These are phyloP conservation scores for Penicillium malachiteum DNA, from an alignment of 495 filamentous ascomycete species.

Conservation along the genomic window DNA sequence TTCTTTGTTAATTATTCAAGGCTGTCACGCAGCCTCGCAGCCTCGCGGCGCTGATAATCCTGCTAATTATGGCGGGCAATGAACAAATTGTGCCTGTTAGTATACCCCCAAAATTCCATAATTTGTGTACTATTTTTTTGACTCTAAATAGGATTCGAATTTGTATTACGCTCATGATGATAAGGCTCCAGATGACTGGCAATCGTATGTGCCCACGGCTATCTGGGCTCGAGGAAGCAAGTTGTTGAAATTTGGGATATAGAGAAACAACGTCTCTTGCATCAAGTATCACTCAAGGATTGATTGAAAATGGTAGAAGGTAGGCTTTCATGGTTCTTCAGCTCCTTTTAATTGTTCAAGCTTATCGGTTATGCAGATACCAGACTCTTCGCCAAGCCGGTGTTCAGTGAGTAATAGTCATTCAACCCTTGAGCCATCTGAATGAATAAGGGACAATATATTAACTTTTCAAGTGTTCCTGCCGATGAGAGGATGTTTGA, in stretches of 20 bases:
- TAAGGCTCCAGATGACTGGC: conserved; percentile 4
- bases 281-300: conserved; percentile 9
- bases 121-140: not conserved
- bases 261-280: conserved; percentile 20
- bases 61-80: not conserved
- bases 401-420: not conserved
- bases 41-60: no score
- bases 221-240: no score
- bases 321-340: not conserved
- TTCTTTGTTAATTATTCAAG: no score
- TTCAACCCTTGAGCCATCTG: not conserved
- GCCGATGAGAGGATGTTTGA: conserved; percentile 29
- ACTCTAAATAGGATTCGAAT: not conserved
- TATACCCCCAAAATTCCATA: not conserved
- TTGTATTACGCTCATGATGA: not conserved
- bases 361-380: conserved; percentile 3
- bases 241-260: not conserved
- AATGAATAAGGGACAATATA: not conserved
- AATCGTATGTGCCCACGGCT: conserved; percentile 8
- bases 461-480: conserved; percentile 8
- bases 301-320: conserved; percentile 12
- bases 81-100: not conserved
- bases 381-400: conserved; percentile 1
- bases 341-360: no score
- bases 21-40: no score